Evolutionary conservation across 2,329 filamentous ascomycete species (phyloP), one percentile per base, ranked within the genome.

Genomic region (Pseudopyricularia javanii): DNA sequence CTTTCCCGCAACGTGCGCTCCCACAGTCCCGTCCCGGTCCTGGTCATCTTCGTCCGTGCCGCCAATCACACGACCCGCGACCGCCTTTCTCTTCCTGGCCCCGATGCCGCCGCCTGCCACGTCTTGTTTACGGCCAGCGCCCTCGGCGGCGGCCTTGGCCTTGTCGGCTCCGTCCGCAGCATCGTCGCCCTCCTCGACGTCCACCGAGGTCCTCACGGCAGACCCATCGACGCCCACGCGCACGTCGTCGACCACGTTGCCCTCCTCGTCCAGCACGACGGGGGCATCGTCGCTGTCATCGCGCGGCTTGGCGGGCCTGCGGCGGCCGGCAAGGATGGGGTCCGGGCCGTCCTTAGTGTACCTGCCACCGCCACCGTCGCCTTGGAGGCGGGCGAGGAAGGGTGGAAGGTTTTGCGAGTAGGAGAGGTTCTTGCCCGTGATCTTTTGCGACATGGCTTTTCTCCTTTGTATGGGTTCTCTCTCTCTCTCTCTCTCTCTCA

Each of bases 211-310:
- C 30, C 56, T 59, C n/a, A 62, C 68, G n/a, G 73, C 66, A 4
- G 56, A 62, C 7, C 74, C 74, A 55, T 76, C 72, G 47, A 64
- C 63, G 51, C 66, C 68, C 4, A 76, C 64, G 17, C 54, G 57
- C 1, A 66, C 56, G 0, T 55, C 58, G 2, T 52, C 48, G 30
- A 84, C 76, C 30, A 83, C 75, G 53, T 88, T 85, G 50, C 81
- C 85, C 4, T 78, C 74, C 63, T 89, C 86, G 58, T 91, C 79
- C 4, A 93, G 80, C 51, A 88, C 81, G 0, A 88, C 74, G 0
- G 88, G 88, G 50, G 75, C 83, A 64, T 91, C 87, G 59, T 91
- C 87, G 12, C 85, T 85, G 55, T 89, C 82, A 40, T 83, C 83
- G 34, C 74, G 75, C 67, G 71, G 77, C 68, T 73, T 77, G 54